Evolutionary conservation across 2,329 filamentous ascomycete species (phyloP), one percentile per base, ranked within the genome.

Genomic region (Cadophora sp.): DNA sequence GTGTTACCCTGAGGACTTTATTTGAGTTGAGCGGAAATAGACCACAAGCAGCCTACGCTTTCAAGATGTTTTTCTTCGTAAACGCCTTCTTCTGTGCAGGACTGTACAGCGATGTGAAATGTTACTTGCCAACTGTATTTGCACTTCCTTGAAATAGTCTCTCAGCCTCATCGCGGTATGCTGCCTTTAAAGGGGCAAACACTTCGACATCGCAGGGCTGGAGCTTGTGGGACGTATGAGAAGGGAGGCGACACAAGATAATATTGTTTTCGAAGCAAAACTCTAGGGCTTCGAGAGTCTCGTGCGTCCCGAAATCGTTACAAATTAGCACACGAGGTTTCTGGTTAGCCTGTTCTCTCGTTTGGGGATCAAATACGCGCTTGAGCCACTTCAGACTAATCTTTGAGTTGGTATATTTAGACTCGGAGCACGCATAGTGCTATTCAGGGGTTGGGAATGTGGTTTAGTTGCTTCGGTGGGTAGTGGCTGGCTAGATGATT

Each of bases 341-440:
- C 9, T 71, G 41, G 27, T 77, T 71, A 64, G 76, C 78, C 62
- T 63, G 65, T 59, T 62, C 70, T 71, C 72, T 76, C 4, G 77
- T 80, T 68, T 77, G 45, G 13, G 75, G 76, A 68, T 80, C 68
- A 70, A 80, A 80, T 4, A 80, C 69, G 59, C 64, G 70, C 64
- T 69, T 76, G 18, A 80, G 67, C 78, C 71, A 80, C 64, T 80
- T 65, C 9, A 79, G 71, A 68, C 74, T 79, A 36, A 79, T 78
- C 27, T 75, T 72, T 8, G 73, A 77, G 66, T 79, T 66, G 24
- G 66, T 70, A 62, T 76, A 75, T 63, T 73, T 70, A 65, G 59
- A 69, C 48, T 74, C 63, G 22, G 71, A 74, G 55, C 59, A 73
- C 18, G 66, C 67, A 69, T 72, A 76, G 30, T 76, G 72, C 75